These are phyloP conservation scores for Talaromyces sp. DNA, from an alignment of 2,329 filamentous ascomycete species.

Conservation along the genomic window DNA sequence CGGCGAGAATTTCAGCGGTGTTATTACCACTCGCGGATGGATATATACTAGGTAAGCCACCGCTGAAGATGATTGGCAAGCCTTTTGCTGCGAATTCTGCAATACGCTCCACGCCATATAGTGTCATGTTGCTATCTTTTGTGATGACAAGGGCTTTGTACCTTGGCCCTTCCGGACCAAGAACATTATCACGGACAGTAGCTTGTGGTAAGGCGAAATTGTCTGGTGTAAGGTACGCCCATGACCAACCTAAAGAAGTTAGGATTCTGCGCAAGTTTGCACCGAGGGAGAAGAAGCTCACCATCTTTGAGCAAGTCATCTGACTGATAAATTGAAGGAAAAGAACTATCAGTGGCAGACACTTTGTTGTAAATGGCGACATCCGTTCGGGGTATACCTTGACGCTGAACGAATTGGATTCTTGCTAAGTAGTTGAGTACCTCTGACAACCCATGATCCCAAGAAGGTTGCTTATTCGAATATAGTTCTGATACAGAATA, in stretches of 20 bases:
- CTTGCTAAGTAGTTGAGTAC: constrained; percentile 39
- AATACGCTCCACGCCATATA: constrained; percentile 33
- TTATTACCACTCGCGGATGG: too few relatives aligned
- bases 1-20: too few relatives aligned
- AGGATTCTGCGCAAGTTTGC: too few relatives aligned
- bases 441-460: constrained; percentile 37
- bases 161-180: constrained; percentile 40
- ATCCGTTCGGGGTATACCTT: constrained; percentile 41
- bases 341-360: constrained; percentile 6
- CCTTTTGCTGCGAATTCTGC: constrained; percentile 36
- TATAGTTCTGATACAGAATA: constrained; percentile 45
- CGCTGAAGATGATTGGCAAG: constrained; percentile 44
- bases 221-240: constrained; percentile 46
- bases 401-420: constrained; percentile 38
- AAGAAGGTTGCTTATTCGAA: constrained; percentile 41
- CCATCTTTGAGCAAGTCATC: constrained; percentile 24
- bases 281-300: constrained; percentile 16
- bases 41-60: constrained; percentile 27
- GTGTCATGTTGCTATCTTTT: constrained; percentile 37
- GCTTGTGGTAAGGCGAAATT: constrained; percentile 44
- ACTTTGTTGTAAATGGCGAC: constrained; percentile 41
- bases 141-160: constrained; percentile 46
- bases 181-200: constrained; percentile 32
- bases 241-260: constrained; percentile 35
- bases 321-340: constrained; percentile 20